Evolutionary conservation across 2,329 filamentous ascomycete genomes (phyloP).

Genomic region (Cladosporium sp.): DNA sequence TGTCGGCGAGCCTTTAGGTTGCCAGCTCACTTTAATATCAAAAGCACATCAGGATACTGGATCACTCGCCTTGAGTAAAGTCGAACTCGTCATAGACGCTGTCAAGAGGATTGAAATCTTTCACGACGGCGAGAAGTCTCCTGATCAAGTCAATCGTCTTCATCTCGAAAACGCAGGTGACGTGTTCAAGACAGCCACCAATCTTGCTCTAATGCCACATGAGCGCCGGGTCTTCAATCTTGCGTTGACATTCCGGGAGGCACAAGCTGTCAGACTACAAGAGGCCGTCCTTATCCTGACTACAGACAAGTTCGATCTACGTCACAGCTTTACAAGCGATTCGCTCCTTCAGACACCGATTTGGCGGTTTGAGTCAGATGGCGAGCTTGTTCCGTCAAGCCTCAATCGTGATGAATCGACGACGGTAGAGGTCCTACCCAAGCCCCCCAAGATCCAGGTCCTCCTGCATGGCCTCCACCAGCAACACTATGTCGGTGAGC

Average conservation of each 20-base stretch:
- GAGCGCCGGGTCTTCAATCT: conserved; percentile 48
- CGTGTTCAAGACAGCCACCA: conserved; percentile 31
- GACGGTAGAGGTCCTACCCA: conserved; percentile 68
- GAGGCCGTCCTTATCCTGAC: conserved; percentile 59
- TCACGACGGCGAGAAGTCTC: conserved; percentile 11
- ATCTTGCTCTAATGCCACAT: conserved; percentile 62
- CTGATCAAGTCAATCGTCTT: background rate
- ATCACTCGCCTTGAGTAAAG: conserved; percentile 16
- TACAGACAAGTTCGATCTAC: conserved; percentile 59
- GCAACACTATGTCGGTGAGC: conserved; percentile 82
- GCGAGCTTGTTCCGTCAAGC: background rate
- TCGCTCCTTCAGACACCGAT: background rate
- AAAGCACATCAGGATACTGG: conserved; percentile 34
- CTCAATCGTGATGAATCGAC: conserved; percentile 42
- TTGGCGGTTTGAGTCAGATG: background rate
- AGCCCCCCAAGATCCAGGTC: conserved; percentile 87
- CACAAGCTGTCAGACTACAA: conserved; percentile 65
- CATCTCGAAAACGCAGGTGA: background rate
- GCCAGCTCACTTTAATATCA: conserved; percentile 50
- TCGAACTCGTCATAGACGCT: conserved; percentile 17
- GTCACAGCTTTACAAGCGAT: conserved; percentile 52
- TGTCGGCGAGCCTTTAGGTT: conserved; percentile 52
- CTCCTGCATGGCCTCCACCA: conserved; percentile 54
- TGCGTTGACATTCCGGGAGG: conserved; percentile 68
- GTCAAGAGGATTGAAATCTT: conserved; percentile 13